phyloP scores from a whole-genome alignment of 768 basidiomycete genomes.

The Boletus subparvulus region DNA sequence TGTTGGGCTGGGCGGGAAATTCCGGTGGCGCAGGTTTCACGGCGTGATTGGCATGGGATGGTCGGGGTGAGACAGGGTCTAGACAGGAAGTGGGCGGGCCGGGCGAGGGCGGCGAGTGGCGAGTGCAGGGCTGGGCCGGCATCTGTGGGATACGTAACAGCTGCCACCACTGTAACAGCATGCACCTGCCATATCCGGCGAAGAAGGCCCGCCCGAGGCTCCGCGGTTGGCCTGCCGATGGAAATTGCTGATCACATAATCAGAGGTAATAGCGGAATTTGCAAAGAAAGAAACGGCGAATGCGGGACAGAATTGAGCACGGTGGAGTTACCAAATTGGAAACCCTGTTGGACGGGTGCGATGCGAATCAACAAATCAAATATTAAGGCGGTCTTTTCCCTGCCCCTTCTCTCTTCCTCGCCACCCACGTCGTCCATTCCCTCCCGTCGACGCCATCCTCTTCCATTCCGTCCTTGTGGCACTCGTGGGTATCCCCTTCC shows the following conservation, averaged over 20 bases:
- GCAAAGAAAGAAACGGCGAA: slow-evolving; percentile 24
- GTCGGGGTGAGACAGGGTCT: neutral
- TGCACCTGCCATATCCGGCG: slow-evolving; percentile 14
- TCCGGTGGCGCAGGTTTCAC: slow-evolving; percentile 30
- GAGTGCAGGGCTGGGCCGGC: slow-evolving; percentile 27
- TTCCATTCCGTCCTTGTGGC: neutral
- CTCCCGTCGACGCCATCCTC: neutral
- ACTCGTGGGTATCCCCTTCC: slow-evolving; percentile 6
- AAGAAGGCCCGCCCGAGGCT: slow-evolving; percentile 27
- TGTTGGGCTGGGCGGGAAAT: slow-evolving; percentile 13
- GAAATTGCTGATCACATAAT: slow-evolving; percentile 26
- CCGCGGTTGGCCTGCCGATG: slow-evolving; percentile 34
- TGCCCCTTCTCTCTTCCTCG: slow-evolving; percentile 21
- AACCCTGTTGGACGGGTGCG: slow-evolving; percentile 25
- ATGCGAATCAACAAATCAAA: slow-evolving; percentile 40
- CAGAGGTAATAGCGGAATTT: slow-evolving; percentile 35
- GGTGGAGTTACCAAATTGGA: slow-evolving; percentile 16
- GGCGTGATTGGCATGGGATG: slow-evolving; percentile 1
- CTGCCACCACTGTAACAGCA: slow-evolving; percentile 28
- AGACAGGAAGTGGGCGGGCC: slow-evolving; percentile 14
- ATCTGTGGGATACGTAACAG: slow-evolving; percentile 27
- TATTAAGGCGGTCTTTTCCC: slow-evolving; percentile 37
- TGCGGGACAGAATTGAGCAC: slow-evolving; percentile 25
- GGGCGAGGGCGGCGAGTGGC: slow-evolving; percentile 21
- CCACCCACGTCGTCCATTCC: slow-evolving; percentile 16